A percentile compares a stretch with the other conserved stretches of the same genome.
phyloP scores from a whole-genome alignment of 208 protist genomes.

The Leishmania tropica region DNA sequence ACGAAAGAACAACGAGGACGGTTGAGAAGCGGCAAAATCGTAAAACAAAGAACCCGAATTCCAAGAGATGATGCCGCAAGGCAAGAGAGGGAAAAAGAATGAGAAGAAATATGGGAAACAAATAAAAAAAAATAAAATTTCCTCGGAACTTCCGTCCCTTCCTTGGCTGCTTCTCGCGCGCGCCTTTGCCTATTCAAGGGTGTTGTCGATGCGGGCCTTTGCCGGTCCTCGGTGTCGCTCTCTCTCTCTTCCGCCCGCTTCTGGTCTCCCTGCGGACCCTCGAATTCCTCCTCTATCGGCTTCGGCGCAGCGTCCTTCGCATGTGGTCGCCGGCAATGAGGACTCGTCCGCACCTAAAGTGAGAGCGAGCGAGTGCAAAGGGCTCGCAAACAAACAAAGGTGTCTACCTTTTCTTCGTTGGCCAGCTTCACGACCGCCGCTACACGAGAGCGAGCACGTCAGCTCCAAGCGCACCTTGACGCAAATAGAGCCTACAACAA shows the following conservation, averaged over 20 bases:
- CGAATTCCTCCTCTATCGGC: not conserved
- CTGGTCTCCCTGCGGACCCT: not conserved
- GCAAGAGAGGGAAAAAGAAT: constrained; percentile 10
- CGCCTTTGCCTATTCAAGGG: too few relatives aligned
- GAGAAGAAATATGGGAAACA: not conserved
- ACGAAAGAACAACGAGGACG: not conserved
- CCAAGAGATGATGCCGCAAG: not conserved
- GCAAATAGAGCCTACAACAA: too few relatives aligned
- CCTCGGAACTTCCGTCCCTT: not conserved
- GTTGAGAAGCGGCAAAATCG: not conserved
- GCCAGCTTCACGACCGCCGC: not conserved
- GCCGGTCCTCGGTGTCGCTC: not conserved
- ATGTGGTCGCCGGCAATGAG: not conserved
- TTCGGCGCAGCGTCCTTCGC: not conserved
- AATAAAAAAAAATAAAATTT: not conserved
- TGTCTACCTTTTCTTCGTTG: not conserved
- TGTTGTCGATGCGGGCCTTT: not conserved
- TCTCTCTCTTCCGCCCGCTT: not conserved
- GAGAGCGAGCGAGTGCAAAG: not conserved
- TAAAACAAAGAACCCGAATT: not conserved
- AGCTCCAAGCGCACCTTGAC: not conserved
- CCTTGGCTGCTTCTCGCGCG: constrained; percentile 3
- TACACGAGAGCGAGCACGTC: not conserved
- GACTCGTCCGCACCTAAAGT: not conserved
- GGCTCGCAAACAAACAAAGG: not conserved